Evolutionary conservation across 1,284 basidiomycete species (phyloP), one percentile per base, ranked within the genome.

Genomic region (Vanrija pseudolonga): DNA sequence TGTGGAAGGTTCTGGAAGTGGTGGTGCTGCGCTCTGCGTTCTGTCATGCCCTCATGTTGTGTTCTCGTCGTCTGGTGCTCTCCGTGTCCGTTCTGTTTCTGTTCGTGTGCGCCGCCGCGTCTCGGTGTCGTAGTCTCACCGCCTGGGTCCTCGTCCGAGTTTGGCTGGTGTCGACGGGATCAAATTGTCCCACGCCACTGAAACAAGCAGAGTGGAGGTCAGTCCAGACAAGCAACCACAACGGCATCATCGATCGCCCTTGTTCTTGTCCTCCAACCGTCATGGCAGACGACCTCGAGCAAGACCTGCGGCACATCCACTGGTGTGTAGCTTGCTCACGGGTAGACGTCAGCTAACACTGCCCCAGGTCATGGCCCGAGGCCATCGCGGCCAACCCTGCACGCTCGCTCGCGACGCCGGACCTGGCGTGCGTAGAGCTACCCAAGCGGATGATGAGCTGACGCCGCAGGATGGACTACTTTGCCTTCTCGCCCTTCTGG

Each of bases 401-500:
- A 18, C 57, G 61, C 5, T 67, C 67, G 9, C 60, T 73, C 8
- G 69, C 71, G 4, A 71, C 55, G 7, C 46, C 69, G 3, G 71
- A 73, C 39, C 53, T 71, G 17, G 71, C 69, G 68, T 72, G 46
- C 61, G 68, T 55, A 6, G 18, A 5, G 41, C 8, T 24, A 4
- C 17, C 1, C 43, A 22, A 17, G 12, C 6, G 7, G 26, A 6
- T 26, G 26, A 26, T 6, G 26, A 20, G 42, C 19, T 44, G 42
- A 18, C 53, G 11, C 45, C 5, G 26, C 52, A 73, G 72, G 28
- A 63, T 75, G 63, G 73, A 75, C 58, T 75, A 73, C 58, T 75
- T 75, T 48, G 68, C 71, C 8, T 66, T 63, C 50, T 73, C 71
- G 14, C 73, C 73, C 4, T 75, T 75, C 60, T 75, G 64, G 57